These are phyloP conservation scores for Corynascus novoguineensis DNA, from an alignment of 495 filamentous ascomycete species.

Conservation along the genomic window DNA sequence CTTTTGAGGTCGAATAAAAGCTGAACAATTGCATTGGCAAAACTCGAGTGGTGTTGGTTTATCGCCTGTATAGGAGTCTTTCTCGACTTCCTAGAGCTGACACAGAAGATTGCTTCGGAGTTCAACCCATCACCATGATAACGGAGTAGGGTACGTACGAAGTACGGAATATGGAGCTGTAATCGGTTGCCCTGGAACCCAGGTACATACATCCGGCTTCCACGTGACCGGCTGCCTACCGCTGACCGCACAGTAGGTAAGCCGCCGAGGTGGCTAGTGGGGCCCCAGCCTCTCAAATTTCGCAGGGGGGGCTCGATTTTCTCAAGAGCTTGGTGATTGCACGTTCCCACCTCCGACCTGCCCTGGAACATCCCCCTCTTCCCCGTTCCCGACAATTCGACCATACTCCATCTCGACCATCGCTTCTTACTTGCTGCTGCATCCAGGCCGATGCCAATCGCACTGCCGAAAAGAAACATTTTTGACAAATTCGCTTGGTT, in stretches of 20 bases:
- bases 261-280: slow-evolving; percentile 23
- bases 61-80: too few relatives aligned
- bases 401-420: slow-evolving; percentile 18
- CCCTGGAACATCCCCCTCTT: slow-evolving; percentile 8
- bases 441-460: slow-evolving; percentile 18
- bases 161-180: too few relatives aligned
- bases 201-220: too few relatives aligned
- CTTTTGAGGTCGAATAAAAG: too few relatives aligned
- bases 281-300: slow-evolving; percentile 35
- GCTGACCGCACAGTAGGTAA: not conserved
- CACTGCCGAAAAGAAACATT: slow-evolving; percentile 9
- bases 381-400: slow-evolving; percentile 14
- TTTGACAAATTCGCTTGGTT: slow-evolving; percentile 11
- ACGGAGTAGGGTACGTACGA: too few relatives aligned
- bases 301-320: slow-evolving; percentile 19
- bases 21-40: too few relatives aligned
- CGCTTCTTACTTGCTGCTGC: slow-evolving; percentile 21
- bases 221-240: slow-evolving; percentile 20
- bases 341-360: slow-evolving; percentile 10
- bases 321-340: not conserved
- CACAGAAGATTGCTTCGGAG: too few relatives aligned
- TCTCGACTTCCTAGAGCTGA: too few relatives aligned
- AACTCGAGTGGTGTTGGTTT: too few relatives aligned
- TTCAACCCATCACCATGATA: too few relatives aligned
- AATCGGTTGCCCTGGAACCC: too few relatives aligned